Percentiles rank a stretch among this genome's conserved stretches.
Conservation (phyloP, 257 asterid species). For the Solanum sparsipilum region DNA sequence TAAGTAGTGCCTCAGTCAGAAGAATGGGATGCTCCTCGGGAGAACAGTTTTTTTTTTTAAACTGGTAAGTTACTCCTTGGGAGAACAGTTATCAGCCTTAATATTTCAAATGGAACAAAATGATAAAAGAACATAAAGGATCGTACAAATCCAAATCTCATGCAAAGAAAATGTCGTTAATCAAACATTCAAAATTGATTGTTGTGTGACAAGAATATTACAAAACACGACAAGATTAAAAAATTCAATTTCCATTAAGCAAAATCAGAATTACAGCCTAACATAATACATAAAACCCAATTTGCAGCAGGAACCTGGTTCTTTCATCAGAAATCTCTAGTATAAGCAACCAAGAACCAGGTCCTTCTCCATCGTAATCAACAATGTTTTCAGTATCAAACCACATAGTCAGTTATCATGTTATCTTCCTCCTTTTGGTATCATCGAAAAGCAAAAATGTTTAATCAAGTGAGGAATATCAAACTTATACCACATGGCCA, state of each 20-base stretch:
- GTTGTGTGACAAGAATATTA: background rate
- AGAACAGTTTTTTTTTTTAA: too few species aligned
- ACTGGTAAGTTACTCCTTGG: background rate
- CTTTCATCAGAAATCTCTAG: background rate
- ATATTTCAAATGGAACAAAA: background rate
- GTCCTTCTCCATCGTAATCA: background rate
- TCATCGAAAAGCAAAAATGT: background rate
- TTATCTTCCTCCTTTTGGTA: background rate
- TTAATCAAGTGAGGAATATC: background rate
- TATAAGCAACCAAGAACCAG: background rate
- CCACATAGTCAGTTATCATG: background rate
- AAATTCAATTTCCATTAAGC: background rate
- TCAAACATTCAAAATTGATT: background rate
- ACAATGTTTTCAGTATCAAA: background rate
- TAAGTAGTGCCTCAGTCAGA: background rate
- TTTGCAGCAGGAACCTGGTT: background rate
- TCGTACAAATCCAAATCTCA: background rate
- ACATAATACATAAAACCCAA: background rate
- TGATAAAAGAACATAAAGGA: background rate
- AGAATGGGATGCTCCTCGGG: background rate
- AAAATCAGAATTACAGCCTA: background rate
- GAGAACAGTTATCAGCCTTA: background rate
- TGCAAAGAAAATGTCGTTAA: too few species aligned
- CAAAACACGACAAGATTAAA: background rate
- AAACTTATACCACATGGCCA: background rate